Evolutionary conservation across 202 grass and related monocot species (phyloP).

Genomic region (Tripidium arundinaceum): DNA sequence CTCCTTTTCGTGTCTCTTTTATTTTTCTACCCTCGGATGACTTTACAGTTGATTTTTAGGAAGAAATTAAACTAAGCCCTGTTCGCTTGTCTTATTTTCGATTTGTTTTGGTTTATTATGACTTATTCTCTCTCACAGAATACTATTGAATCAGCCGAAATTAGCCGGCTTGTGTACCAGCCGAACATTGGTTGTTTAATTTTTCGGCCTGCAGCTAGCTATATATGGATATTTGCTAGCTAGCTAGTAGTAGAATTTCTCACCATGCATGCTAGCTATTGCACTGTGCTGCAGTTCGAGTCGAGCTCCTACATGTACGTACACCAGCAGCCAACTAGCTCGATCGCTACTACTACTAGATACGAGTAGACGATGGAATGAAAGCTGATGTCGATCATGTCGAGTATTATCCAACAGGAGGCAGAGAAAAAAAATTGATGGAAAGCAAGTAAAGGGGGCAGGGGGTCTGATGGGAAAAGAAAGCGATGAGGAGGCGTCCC

Average conservation of each 20-base stretch:
- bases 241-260: too few relatives aligned
- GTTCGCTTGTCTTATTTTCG: too few relatives aligned
- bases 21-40: neutral
- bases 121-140: too few relatives aligned
- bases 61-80: too few relatives aligned
- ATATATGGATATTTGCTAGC: neutral
- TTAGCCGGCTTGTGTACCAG: too few relatives aligned
- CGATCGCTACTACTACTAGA: neutral
- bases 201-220: neutral
- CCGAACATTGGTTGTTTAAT: too few relatives aligned
- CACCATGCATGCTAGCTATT: too few relatives aligned
- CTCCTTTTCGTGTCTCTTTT: slow-evolving; percentile 25
- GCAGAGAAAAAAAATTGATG: neutral
- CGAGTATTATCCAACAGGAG: slow-evolving; percentile 21
- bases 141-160: too few relatives aligned
- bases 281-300: neutral
- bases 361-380: neutral
- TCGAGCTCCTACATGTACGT: neutral
- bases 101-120: too few relatives aligned
- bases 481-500: slow-evolving; percentile 49
- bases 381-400: neutral
- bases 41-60: neutral
- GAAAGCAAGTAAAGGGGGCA: neutral
- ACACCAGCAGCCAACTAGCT: neutral
- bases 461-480: slow-evolving; percentile 29